These are phyloP conservation scores for Tephrocybe sp. DNA, from an alignment of 768 basidiomycete species.

Conservation along the genomic window DNA sequence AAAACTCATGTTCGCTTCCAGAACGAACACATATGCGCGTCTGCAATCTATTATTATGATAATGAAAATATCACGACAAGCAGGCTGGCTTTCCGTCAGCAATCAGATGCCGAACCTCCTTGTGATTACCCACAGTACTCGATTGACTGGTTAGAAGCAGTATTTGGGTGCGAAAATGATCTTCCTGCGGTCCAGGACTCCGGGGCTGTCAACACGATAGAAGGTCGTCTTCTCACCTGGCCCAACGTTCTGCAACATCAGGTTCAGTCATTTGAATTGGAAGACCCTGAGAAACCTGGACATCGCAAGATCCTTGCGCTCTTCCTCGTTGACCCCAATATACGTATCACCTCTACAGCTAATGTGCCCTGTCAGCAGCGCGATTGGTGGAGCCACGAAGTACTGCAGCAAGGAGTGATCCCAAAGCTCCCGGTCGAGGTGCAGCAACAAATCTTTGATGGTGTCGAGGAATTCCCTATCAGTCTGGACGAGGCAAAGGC, in stretches of 20 bases:
- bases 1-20: not conserved
- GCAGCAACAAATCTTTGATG: constrained; percentile 15
- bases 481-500: constrained; percentile 21
- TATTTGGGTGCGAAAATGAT: constrained; percentile 18
- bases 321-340: constrained; percentile 20
- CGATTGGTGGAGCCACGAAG: constrained; percentile 21
- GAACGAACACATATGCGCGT: not conserved
- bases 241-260: constrained; percentile 17
- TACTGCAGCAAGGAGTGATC: constrained; percentile 9
- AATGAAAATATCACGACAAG: constrained; percentile 27
- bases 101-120: not conserved
- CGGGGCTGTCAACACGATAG: constrained; percentile 23
- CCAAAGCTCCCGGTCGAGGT: constrained; percentile 22
- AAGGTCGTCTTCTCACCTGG: constrained; percentile 17
- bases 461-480: constrained; percentile 22
- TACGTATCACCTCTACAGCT: constrained; percentile 22
- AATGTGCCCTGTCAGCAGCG: constrained; percentile 26
- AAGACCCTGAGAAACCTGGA: constrained; percentile 12
- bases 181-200: constrained; percentile 18
- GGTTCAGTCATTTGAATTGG: constrained; percentile 11
- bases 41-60: constrained; percentile 7
- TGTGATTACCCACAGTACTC: constrained; percentile 14
- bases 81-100: constrained; percentile 27
- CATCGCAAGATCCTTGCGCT: constrained; percentile 17
- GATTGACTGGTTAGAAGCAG: constrained; percentile 18